These are phyloP conservation scores for Hypericum perforatum DNA, from an alignment of 345 rosid genomes.

Conservation along the genomic window DNA sequence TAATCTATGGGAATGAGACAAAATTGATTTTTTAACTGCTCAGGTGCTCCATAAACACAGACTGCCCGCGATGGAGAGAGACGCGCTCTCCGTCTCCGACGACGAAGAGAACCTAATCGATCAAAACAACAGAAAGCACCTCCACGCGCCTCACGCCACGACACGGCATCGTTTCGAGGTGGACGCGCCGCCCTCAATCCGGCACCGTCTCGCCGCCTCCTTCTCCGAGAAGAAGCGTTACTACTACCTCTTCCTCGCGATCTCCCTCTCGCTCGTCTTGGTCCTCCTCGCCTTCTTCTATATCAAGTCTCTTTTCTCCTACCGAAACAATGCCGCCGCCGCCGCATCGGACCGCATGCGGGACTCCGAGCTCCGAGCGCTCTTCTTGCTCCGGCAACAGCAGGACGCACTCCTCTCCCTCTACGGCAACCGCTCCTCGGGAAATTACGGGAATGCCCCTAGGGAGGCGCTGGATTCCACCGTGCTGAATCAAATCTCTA, in stretches of 20 bases:
- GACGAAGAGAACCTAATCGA: constrained; percentile 47
- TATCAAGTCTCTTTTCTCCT: constrained; percentile 36
- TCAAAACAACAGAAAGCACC: constrained; percentile 43
- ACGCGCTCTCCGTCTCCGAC: constrained; percentile 59
- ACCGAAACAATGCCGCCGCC: constrained; percentile 19
- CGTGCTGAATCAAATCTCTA: constrained; percentile 47
- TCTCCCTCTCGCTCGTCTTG: constrained; percentile 39
- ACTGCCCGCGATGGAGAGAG: constrained; percentile 42
- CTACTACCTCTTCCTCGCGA: constrained; percentile 25
- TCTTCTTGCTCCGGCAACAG: constrained; percentile 55
- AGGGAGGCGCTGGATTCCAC: constrained; percentile 36
- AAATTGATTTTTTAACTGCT: too few relatives aligned
- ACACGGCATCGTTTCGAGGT: constrained; percentile 27
- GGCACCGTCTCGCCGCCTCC: constrained; percentile 17
- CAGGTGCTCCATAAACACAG: too few relatives aligned
- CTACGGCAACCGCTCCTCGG: constrained; percentile 37
- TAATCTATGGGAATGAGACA: too few relatives aligned
- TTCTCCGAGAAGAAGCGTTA: constrained; percentile 32
- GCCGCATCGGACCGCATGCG: constrained; percentile 34
- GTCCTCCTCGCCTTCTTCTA: constrained; percentile 34
- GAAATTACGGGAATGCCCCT: too few relatives aligned
- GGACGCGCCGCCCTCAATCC: too few relatives aligned
- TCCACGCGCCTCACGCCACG: constrained; percentile 6
- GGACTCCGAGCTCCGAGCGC: constrained; percentile 66
- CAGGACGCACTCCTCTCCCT: constrained; percentile 39